Percentiles rank a stretch among this genome's conserved stretches.
These are phyloP conservation scores for Pseudisothecium myosuroides DNA, from an alignment of 225 moss, liverwort and hornwort species.

Conservation along the genomic window DNA sequence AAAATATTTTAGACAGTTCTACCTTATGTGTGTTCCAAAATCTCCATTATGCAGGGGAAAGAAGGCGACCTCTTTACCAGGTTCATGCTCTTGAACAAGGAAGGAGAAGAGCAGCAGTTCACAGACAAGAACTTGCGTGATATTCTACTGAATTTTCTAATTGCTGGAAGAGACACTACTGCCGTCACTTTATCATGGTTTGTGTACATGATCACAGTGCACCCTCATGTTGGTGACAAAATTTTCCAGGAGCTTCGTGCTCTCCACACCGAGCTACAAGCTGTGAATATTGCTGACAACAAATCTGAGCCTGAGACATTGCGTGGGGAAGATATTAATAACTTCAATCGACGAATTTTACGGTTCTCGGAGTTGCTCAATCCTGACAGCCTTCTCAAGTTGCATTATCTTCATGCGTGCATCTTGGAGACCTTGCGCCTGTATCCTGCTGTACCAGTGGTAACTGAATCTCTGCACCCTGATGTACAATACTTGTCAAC, in stretches of 20 bases:
- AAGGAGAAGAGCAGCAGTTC: conserved; percentile 6
- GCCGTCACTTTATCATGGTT: conserved; percentile 60
- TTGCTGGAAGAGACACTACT: conserved; percentile 48
- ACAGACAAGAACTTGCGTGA: conserved; percentile 59
- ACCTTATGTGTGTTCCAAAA: background rate
- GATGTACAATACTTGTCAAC: too few species aligned
- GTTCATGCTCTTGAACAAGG: conserved; percentile 14
- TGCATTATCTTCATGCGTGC: conserved; percentile 38
- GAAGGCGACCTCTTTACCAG: conserved; percentile 14
- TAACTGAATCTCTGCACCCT: background rate
- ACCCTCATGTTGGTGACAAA: conserved; percentile 11
- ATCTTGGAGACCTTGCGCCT: conserved; percentile 57
- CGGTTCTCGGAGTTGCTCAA: conserved; percentile 25
- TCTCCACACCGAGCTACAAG: background rate
- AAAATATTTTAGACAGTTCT: too few species aligned
- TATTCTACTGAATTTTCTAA: conserved; percentile 18
- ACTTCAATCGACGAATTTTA: background rate
- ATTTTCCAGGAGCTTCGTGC: background rate
- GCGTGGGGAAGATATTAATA: background rate
- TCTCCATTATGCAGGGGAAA: background rate
- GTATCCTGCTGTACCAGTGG: conserved; percentile 46
- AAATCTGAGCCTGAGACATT: background rate
- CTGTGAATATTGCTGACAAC: background rate
- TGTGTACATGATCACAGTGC: conserved; percentile 26
- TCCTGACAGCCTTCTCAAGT: conserved; percentile 14